Conservation (phyloP, 805 yeast genomes). For the Candida chauliodis region DNA sequence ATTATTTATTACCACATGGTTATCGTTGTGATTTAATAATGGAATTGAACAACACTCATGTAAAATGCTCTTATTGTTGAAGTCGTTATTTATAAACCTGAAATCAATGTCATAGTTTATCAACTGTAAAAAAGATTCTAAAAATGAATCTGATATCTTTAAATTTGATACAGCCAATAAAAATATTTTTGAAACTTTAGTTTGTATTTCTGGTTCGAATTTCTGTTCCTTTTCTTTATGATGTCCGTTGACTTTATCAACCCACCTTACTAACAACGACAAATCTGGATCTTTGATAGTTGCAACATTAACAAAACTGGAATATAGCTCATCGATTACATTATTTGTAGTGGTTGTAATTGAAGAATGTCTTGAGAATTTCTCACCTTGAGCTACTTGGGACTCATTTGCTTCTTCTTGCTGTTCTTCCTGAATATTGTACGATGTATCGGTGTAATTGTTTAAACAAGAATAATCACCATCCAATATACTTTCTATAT, state of each 20-base stretch:
- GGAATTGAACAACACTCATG: conserved; percentile 60
- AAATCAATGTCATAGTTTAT: conserved; percentile 53
- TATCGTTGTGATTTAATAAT: conserved; percentile 26
- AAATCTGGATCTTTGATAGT: conserved; percentile 40
- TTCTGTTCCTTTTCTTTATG: conserved; percentile 1
- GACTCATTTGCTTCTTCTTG: neutral
- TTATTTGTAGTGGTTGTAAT: conserved; percentile 18
- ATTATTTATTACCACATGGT: conserved; percentile 37
- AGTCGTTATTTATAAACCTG: conserved; percentile 59
- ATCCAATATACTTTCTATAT: conserved; percentile 59
- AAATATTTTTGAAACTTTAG: conserved; percentile 64
- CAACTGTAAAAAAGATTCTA: conserved; percentile 46
- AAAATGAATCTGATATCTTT: conserved; percentile 60
- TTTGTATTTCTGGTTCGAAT: conserved; percentile 14
- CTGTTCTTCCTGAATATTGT: neutral
- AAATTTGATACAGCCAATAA: conserved; percentile 62
- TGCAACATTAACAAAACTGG: conserved; percentile 60
- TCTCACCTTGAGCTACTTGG: conserved; percentile 2
- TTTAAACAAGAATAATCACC: conserved; percentile 38
- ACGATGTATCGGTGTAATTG: conserved; percentile 11
- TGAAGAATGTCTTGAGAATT: conserved; percentile 5
- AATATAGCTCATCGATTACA: conserved; percentile 66
- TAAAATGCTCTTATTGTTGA: conserved; percentile 59
- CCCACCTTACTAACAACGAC: conserved; percentile 34
- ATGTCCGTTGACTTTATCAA: conserved; percentile 32